phyloP scores from a whole-genome alignment of 805 yeast species.

The Candida chauliodis region DNA sequence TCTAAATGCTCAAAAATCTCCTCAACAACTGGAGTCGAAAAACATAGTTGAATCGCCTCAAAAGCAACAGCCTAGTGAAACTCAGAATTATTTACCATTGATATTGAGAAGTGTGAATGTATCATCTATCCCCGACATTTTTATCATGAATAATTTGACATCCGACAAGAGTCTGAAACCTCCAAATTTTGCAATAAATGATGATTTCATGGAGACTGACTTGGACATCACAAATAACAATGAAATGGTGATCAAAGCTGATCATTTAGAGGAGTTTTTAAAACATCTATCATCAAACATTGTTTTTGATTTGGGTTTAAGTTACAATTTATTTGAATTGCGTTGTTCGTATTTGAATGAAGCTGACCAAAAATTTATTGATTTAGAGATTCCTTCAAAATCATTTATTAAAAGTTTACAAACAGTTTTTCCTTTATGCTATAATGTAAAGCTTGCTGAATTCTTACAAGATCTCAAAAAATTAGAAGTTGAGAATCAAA shows the following conservation, averaged over 20 bases:
- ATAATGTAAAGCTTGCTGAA: conserved; percentile 31
- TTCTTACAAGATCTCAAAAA: conserved; percentile 23
- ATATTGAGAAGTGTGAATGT: conserved; percentile 62
- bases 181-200: conserved; percentile 30
- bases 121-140: conserved; percentile 55
- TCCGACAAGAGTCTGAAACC: conserved; percentile 11
- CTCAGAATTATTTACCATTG: conserved; percentile 65
- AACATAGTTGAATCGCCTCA: conserved; percentile 2
- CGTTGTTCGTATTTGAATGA: conserved; percentile 5
- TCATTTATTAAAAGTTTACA: conserved; percentile 20
- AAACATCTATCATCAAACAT: conserved; percentile 41
- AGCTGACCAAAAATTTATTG: conserved; percentile 8
- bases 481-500: conserved; percentile 16
- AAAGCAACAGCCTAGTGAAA: conserved; percentile 22
- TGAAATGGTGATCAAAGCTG: conserved; percentile 27
- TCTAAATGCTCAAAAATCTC: conserved; percentile 6
- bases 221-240: conserved; percentile 24
- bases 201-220: conserved; percentile 35
- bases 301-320: conserved; percentile 33
- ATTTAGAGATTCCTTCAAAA: conserved; percentile 6
- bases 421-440: conserved; percentile 28
- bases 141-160: conserved; percentile 32
- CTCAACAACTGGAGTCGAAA: not conserved
- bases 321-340: conserved; percentile 11
- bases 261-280: conserved; percentile 30